Evolutionary conservation across 805 yeast species (phyloP).

Genomic region (Yarrowia deformans): DNA sequence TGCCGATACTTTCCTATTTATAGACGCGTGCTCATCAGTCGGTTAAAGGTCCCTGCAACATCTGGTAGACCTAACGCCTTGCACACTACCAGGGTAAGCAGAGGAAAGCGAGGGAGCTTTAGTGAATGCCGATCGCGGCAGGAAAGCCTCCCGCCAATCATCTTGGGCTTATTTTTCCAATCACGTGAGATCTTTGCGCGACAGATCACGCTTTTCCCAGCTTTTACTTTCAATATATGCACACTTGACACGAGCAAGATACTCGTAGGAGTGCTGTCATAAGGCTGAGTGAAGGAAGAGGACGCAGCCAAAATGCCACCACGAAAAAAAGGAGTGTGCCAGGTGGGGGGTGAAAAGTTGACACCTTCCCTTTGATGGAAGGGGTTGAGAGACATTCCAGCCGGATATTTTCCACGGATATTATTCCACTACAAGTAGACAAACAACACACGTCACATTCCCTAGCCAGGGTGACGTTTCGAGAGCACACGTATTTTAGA

Average conservation of each 20-base stretch:
- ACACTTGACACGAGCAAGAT: background rate
- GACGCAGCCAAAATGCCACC: no score
- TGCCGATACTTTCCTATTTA: slow-evolving; percentile 1
- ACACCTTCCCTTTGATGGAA: no score
- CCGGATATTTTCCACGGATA: slow-evolving; percentile 1
- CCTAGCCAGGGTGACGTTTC: background rate
- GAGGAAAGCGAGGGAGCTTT: background rate
- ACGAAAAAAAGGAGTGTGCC: no score
- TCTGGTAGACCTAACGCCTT: background rate
- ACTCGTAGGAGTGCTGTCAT: no score
- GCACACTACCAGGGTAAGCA: background rate
- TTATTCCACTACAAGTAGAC: background rate
- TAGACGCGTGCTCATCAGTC: background rate
- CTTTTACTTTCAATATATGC: slow-evolving; percentile 1
- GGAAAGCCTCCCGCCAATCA: background rate
- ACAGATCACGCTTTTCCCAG: no score
- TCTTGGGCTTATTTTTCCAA: background rate
- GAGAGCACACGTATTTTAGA: background rate
- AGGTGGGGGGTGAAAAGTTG: no score
- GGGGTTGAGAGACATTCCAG: background rate
- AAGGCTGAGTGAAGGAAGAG: background rate
- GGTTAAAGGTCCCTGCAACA: background rate
- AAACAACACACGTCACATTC: slow-evolving; percentile 10
- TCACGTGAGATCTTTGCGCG: background rate
- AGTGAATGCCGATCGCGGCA: background rate